These are phyloP conservation scores for Lepidium didymum DNA, from an alignment of 345 rosid species.

Conservation along the genomic window DNA sequence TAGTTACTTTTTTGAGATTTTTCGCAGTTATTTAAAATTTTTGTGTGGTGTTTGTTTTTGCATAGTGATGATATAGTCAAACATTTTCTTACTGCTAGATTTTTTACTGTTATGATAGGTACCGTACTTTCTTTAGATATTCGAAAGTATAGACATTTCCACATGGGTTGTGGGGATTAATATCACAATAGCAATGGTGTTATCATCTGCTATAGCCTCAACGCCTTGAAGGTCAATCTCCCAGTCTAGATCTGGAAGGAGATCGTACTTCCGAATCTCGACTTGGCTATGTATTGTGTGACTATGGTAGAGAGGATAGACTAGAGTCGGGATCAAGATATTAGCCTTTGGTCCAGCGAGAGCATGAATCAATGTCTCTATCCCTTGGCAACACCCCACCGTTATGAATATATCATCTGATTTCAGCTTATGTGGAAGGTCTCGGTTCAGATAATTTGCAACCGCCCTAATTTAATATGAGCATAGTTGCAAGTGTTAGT, in stretches of 20 bases:
- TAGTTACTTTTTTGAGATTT: too few relatives aligned
- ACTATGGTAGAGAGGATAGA: slow-evolving; percentile 37
- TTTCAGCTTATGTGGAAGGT: slow-evolving; percentile 37
- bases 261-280: slow-evolving; percentile 42
- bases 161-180: slow-evolving; percentile 30
- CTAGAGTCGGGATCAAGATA: slow-evolving; percentile 25
- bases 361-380: slow-evolving; percentile 33
- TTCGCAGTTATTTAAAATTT: too few relatives aligned
- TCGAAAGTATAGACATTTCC: slow-evolving; percentile 34
- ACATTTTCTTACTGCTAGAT: too few relatives aligned
- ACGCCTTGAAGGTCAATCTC: slow-evolving; percentile 48
- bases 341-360: slow-evolving; percentile 44
- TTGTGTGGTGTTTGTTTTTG: too few relatives aligned
- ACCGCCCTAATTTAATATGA: slow-evolving; percentile 32
- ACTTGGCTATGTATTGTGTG: slow-evolving; percentile 13
- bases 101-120: too few relatives aligned
- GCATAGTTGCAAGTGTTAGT: too few relatives aligned
- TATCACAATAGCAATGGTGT: slow-evolving; percentile 47
- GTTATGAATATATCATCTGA: slow-evolving; percentile 46
- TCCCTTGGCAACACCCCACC: slow-evolving; percentile 48
- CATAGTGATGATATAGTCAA: too few relatives aligned
- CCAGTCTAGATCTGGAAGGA: slow-evolving; percentile 47
- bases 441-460: slow-evolving; percentile 37
- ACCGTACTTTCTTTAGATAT: slow-evolving; percentile 33
- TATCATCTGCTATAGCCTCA: slow-evolving; percentile 46